Evolutionary conservation across 345 rosid genomes (phyloP), one percentile per base, ranked within the genome.

Genomic region (Arabis alpina): DNA sequence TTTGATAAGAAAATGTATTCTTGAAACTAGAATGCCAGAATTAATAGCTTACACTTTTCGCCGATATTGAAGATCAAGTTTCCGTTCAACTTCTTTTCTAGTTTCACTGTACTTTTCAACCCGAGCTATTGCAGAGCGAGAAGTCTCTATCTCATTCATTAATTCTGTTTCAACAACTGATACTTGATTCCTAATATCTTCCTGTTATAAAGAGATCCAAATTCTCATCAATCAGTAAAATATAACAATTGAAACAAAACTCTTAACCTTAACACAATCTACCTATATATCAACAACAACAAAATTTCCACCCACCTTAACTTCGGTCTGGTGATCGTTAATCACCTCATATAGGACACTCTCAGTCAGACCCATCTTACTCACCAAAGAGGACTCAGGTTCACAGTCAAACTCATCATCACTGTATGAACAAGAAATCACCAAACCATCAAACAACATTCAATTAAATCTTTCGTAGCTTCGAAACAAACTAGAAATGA

Each of bases 1-100:
- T 30, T 8, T 51, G 24, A 10, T 4, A 61, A 51, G 54, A 55
- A 40, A 15, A 40, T 43, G 50, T 37, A 65, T 42, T 63, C 16
- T 10, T 34, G 55, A 64, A 71, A 74, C 39, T 48, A 54, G 10
- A 57, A 40, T 53, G 37, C 19, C 24, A 24, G 15, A 4, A 49
- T 76, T 25, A 23, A 4, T 4, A 49, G 58, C 84, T 80, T 81
- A 94, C 98, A 94, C 85, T 74, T 83, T 86, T 43, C 96, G 90
- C 69, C 87, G 99, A 77, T 87, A 91, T 14, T 83, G 92, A 70
- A 87, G 86, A 72, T 94, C 96, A 34, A 83, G 82, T 80, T 81
- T 94, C 66, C 83, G 80, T 62, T 94, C 99, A 54, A 80, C 71
- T 65, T 89, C 97, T 78, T 79, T 80, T 62, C 99, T 83, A 43